phyloP scores from a whole-genome alignment of 139 green algal species.

The Eudorina sp. region DNA sequence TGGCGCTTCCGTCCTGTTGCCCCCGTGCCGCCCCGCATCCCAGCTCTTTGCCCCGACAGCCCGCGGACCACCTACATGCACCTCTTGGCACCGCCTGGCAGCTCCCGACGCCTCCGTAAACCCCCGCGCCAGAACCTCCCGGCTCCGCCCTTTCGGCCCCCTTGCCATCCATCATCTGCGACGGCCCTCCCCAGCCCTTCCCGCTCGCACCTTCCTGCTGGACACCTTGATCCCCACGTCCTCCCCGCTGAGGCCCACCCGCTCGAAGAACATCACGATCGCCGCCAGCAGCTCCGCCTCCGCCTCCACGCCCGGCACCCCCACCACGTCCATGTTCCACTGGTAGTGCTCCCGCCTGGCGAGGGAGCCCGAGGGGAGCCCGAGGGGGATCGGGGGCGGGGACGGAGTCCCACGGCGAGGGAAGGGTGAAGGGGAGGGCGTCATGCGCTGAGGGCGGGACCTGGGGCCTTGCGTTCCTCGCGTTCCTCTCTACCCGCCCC shows the following conservation, averaged over 20 bases:
- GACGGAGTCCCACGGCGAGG: no score
- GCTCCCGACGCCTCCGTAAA: no score
- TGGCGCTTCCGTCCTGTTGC: no score
- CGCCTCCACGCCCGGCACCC: slow-evolving; percentile 83
- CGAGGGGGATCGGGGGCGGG: background rate
- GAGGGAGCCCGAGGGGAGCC: background rate
- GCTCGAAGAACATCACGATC: slow-evolving; percentile 91
- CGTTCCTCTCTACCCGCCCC: no score
- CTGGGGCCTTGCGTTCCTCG: no score
- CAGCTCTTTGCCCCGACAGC: no score
- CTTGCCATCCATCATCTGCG: background rate
- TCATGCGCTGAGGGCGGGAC: background rate
- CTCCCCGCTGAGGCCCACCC: slow-evolving; percentile 77
- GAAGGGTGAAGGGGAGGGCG: background rate
- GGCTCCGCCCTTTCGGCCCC: background rate
- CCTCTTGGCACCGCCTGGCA: no score
- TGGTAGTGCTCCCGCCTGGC: slow-evolving; percentile 96
- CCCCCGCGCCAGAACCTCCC: no score
- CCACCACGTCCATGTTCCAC: slow-evolving; percentile 99
- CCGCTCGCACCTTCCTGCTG: slow-evolving; percentile 85
- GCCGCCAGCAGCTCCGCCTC: slow-evolving; percentile 97
- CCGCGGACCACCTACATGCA: no score
- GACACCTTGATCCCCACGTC: slow-evolving; percentile 96
- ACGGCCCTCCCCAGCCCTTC: slow-evolving; percentile 34
- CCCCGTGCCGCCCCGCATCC: no score